A percentile compares a stretch with the other conserved stretches of the same genome.
Conservation (phyloP, 768 basidiomycete genomes). For the Tulasnella sp. region DNA sequence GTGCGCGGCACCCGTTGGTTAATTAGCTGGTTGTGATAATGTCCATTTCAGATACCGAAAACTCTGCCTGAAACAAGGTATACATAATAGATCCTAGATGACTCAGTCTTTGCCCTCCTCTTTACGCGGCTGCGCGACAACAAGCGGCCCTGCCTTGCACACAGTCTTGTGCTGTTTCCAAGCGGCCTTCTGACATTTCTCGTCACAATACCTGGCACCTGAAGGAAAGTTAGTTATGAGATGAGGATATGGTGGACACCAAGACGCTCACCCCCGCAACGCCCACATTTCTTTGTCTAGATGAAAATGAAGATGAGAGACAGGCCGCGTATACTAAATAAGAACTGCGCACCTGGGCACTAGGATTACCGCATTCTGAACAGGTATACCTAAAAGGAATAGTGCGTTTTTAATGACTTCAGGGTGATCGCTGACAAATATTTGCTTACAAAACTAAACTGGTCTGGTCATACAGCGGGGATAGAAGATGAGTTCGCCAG, state of each 20-base stretch:
- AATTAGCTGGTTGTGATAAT: too few relatives aligned
- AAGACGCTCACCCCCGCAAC: slow-evolving; percentile 3
- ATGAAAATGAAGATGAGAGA: not conserved
- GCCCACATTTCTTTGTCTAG: slow-evolving; percentile 6
- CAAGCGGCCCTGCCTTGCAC: slow-evolving; percentile 10
- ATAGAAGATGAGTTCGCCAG: not conserved
- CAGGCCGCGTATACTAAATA: not conserved
- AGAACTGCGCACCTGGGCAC: slow-evolving; percentile 2
- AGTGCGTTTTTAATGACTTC: not conserved
- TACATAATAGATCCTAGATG: too few relatives aligned
- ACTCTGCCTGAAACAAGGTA: too few relatives aligned
- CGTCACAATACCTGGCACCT: slow-evolving; percentile 11
- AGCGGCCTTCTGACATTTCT: slow-evolving; percentile 9
- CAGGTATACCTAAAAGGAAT: slow-evolving; percentile 4
- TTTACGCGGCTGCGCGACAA: too few relatives aligned
- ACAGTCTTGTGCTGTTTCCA: slow-evolving; percentile 9
- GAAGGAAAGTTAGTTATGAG: not conserved
- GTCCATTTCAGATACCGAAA: too few relatives aligned
- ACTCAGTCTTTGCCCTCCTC: too few relatives aligned
- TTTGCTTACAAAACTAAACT: slow-evolving; percentile 5
- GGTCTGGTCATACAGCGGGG: not conserved
- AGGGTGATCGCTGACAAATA: not conserved
- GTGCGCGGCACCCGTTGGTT: too few relatives aligned
- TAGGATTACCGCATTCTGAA: slow-evolving; percentile 12
- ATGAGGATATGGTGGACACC: not conserved